Evolutionary conservation across 2,329 filamentous ascomycete genomes (phyloP), one percentile per base, ranked within the genome.

Genomic region (Pseudodiploospora longispora): DNA sequence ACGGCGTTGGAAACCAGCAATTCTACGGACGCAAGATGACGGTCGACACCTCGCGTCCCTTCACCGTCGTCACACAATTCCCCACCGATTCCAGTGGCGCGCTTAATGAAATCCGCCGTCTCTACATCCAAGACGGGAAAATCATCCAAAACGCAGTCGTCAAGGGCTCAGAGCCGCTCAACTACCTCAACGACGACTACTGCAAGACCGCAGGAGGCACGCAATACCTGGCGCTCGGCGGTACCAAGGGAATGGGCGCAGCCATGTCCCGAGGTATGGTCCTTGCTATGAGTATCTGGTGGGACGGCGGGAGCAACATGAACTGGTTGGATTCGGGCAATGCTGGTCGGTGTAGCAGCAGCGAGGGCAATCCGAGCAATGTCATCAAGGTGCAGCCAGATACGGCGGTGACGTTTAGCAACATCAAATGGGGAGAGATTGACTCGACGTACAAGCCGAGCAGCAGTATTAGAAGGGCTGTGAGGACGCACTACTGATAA

Each of bases 381-480:
- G 75, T 81, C 44, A 47, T 66, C 43, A 59, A 63, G 38, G 57
- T 73, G 10, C 61, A 73, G 52, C 69, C 72, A 1, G 62, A 64
- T 40, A 71, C 76, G 1, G 64, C 64, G 10, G 73, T 81, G 4
- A 70, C 63, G 1, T 81, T 77, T 54, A 73, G 69, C 48, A 72
- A 79, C 53, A 73, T 82, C 52, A 71, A 70, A 53, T 77, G 75
- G 68, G 78, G 78, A n/a, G 75, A 81, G 51, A 74, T 82, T 53
- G 75, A 70, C 4, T 75, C 73, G 12, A 81, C 50, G 19, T 19
- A 19, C 19, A 19, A 19, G 19, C 19, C 19, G 19, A 19, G 19
- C 19, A 19, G 19, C 19, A 19, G 19, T 19, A 19, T 19, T 19
- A 19, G 19, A 19, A 19, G 19, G 19, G 19, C 19, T 3, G 19